Conservation (phyloP, 805 yeast species). For the Kodamaea fukazawae region DNA sequence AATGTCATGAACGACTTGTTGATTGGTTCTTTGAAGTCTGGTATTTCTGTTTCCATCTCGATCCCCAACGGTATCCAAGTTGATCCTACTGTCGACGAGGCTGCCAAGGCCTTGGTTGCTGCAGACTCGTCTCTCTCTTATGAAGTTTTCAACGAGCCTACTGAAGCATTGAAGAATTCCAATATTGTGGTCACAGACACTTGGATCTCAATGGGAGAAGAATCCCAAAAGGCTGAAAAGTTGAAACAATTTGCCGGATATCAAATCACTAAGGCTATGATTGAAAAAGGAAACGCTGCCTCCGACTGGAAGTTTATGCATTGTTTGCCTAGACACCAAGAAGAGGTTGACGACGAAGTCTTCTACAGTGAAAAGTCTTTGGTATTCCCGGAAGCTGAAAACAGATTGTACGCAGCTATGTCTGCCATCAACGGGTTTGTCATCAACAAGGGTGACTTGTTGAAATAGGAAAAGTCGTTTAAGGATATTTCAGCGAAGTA, state of each 20-base stretch:
- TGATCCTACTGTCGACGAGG: constrained; percentile 49
- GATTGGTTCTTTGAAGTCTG: constrained; percentile 79
- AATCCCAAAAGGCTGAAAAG: constrained; percentile 66
- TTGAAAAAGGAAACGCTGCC: constrained; percentile 55
- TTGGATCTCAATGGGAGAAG: constrained; percentile 98
- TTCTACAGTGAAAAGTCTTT: constrained; percentile 76
- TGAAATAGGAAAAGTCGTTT: constrained; percentile 8
- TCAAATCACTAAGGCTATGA: constrained; percentile 73
- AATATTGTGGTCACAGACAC: constrained; percentile 92
- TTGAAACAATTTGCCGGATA: constrained; percentile 81
- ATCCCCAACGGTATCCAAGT: constrained; percentile 75
- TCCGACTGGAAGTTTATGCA: constrained; percentile 90
- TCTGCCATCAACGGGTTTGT: constrained; percentile 91
- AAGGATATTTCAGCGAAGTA: too few relatives aligned
- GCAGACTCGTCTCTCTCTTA: constrained; percentile 45
- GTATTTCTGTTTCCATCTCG: constrained; percentile 81
- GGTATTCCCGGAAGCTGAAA: constrained; percentile 95
- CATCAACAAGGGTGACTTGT: constrained; percentile 69
- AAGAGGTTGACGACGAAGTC: constrained; percentile 91
- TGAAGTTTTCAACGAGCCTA: constrained; percentile 67
- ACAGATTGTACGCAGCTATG: constrained; percentile 93
- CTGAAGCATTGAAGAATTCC: constrained; percentile 68
- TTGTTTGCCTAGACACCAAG: constrained; percentile 92
- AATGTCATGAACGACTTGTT: constrained; percentile 93
- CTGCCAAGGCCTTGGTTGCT: constrained; percentile 52